Evolutionary conservation across 257 asterid genomes (phyloP), one percentile per base, ranked within the genome.

Genomic region (Verbena officinalis): DNA sequence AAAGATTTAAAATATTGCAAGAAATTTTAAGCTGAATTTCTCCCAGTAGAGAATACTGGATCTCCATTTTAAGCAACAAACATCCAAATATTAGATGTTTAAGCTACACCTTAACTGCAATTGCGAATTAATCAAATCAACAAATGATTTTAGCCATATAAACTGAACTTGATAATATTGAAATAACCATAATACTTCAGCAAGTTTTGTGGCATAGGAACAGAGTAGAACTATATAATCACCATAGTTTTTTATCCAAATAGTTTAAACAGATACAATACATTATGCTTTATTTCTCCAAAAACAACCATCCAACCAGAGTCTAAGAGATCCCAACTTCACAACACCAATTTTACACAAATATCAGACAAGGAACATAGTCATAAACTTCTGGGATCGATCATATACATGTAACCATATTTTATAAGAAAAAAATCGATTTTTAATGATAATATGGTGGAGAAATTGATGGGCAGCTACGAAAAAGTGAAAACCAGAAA

Each of bases 211-310:
- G 36, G 57, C 75, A 43, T 34, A 45, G 42, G 19, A 45, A 33
- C 54, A 15, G 40, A 55, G 17, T 22, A 43, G 12, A 50, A 38
- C 30, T 59, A 38, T 49, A 50, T 1, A 24, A 20, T 31, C 54
- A 59, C 6, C 49, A 55, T 15, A 55, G 21, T 9, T 40, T 34
- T n/a, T 42, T 68, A 75, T 64, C 68, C 38, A 57, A 64, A 14
- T 36, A 39, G 31, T 58, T 15, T 7, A 43, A 64, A 53, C 52
- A 11, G 17, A 31, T n/a, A n/a, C 56, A 24, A n/a, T 34, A 36
- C 17, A 39, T 5, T 45, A 16, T 58, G 27, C 5, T 46, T 6
- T 24, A 45, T 11, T 7, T 4, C n/a, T 46, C 46, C 7, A 4
- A 63, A 31, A 1, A 27, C 9, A 1, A 20, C 8, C 45, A 33